Evolutionary conservation across 164 flowering plant genomes (phyloP).

Genomic region (Santalum album): DNA sequence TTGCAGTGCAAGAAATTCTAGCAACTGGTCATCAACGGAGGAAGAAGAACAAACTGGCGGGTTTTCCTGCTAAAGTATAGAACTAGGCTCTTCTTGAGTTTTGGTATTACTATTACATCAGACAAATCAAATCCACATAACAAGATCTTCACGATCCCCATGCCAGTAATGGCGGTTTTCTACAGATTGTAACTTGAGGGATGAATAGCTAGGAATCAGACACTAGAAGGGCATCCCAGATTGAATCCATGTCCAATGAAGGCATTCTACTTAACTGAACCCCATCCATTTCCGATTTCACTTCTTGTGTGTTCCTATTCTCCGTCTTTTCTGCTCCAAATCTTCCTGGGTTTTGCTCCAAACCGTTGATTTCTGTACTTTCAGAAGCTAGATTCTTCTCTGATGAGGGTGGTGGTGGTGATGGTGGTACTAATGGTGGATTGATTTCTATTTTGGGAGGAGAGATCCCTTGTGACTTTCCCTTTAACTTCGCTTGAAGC

Average conservation of each 20-base stretch:
- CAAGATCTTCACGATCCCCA: no score
- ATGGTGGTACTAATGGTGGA: conserved; percentile 6
- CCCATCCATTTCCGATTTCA: conserved; percentile 21
- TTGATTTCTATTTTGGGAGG: conserved; percentile 11
- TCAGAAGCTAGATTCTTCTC: background rate
- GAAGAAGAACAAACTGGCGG: no score
- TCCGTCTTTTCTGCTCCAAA: conserved; percentile 14
- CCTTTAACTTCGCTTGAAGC: conserved; percentile 63
- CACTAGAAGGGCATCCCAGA: conserved; percentile 60
- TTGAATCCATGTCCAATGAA: conserved; percentile 74
- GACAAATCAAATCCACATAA: no score
- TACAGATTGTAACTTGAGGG: no score
- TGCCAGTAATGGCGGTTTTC: no score
- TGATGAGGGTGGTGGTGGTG: conserved; percentile 5
- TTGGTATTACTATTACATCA: no score
- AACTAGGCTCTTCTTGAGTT: no score
- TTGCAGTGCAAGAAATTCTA: no score
- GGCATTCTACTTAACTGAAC: conserved; percentile 71
- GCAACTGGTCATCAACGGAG: no score
- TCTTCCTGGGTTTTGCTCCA: conserved; percentile 7
- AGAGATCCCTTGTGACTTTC: conserved; percentile 25
- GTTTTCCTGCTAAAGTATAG: no score
- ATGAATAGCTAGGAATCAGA: conserved; percentile 25
- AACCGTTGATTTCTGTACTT: no score
- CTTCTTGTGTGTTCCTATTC: conserved; percentile 22